A percentile compares a stretch with the other conserved stretches of the same genome.
Conservation (phyloP, 78 protist genomes). For the Isochrysis galbana region DNA sequence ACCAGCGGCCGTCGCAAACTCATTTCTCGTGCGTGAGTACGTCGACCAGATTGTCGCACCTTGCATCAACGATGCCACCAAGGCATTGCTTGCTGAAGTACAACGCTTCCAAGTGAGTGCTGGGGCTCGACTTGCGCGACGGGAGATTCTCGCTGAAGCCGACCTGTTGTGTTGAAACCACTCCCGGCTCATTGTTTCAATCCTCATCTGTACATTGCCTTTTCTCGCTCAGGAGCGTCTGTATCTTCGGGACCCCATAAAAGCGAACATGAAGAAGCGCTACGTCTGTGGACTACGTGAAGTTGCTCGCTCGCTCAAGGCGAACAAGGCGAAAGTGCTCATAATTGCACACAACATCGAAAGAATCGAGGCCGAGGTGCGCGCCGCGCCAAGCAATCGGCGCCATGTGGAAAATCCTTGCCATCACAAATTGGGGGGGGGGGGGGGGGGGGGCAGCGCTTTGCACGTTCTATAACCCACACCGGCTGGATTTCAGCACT, state of each 20-base stretch:
- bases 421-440: too few relatives aligned
- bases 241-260: not conserved
- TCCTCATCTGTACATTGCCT: too few relatives aligned
- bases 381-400: too few relatives aligned
- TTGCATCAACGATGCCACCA: not conserved
- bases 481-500: too few relatives aligned
- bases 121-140: too few relatives aligned
- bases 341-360: not conserved
- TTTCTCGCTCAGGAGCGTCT: not conserved
- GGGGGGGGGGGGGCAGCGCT: too few relatives aligned
- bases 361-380: not conserved
- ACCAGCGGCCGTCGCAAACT: not conserved
- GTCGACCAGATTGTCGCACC: not conserved
- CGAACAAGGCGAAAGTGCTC: not conserved
- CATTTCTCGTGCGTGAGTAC: constrained; percentile 14
- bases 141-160: too few relatives aligned
- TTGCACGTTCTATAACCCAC: too few relatives aligned
- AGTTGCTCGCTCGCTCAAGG: not conserved
- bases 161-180: too few relatives aligned
- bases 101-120: constrained; percentile 7
- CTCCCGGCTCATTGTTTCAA: too few relatives aligned
- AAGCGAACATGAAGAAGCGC: not conserved
- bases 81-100: not conserved
- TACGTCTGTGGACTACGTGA: constrained; percentile 20
- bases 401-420: too few relatives aligned